A percentile compares a stretch with the other conserved stretches of the same genome.
These are phyloP conservation scores for Syzygium aromaticum DNA, from an alignment of 345 rosid species.

Conservation along the genomic window DNA sequence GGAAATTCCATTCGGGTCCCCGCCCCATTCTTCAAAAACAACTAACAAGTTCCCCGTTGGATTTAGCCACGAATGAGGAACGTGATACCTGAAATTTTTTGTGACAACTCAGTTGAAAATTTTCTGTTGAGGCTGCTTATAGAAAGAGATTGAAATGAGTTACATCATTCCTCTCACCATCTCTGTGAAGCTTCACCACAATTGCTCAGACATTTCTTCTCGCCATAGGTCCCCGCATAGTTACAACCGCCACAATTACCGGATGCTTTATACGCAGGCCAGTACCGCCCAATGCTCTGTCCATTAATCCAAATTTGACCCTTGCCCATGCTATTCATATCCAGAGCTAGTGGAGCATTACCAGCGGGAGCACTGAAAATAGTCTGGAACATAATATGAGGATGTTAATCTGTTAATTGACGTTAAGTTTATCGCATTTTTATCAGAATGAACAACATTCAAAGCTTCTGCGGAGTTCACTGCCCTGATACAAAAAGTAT, in stretches of 20 bases:
- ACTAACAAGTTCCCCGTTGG: constrained; percentile 85
- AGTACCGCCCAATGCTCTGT: constrained; percentile 38
- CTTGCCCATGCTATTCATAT: constrained; percentile 50
- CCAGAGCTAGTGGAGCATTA: constrained; percentile 31
- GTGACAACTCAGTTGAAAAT: neutral
- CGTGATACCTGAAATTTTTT: constrained; percentile 59
- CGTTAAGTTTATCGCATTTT: neutral
- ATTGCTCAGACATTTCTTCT: constrained; percentile 71
- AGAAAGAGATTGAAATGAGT: neutral
- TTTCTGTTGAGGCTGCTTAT: neutral
- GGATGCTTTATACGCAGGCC: constrained; percentile 41
- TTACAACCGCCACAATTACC: constrained; percentile 36
- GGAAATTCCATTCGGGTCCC: constrained; percentile 79
- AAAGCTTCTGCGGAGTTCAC: neutral
- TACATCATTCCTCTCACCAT: constrained; percentile 38
- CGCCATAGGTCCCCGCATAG: constrained; percentile 61
- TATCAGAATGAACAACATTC: neutral
- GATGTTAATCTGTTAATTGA: neutral
- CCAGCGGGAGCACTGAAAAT: constrained; percentile 40
- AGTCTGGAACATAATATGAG: constrained; percentile 16
- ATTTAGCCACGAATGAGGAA: constrained; percentile 88
- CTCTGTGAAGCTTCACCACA: constrained; percentile 97
- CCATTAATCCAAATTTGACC: constrained; percentile 53
- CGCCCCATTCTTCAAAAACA: constrained; percentile 98
- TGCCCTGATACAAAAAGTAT: neutral